Percentiles rank a stretch among this genome's conserved stretches.
These are phyloP conservation scores for Boletus tylopilopsis DNA, from an alignment of 768 basidiomycete genomes.

Conservation along the genomic window DNA sequence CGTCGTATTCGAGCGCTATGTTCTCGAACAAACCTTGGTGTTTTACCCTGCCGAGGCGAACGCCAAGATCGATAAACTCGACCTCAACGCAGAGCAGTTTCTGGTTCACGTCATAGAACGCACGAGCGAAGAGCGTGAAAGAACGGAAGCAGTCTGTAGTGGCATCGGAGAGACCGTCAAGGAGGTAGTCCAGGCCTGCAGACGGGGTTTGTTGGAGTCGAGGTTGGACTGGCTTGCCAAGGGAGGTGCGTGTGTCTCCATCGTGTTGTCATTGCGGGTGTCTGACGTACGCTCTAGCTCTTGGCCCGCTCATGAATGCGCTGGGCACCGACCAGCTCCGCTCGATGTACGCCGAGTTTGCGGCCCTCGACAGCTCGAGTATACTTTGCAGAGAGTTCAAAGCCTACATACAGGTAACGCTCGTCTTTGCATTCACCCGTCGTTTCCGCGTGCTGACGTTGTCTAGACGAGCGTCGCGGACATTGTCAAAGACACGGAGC, in stretches of 20 bases:
- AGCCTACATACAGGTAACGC: conserved; percentile 50
- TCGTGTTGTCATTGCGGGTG: conserved; percentile 27
- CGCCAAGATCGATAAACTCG: conserved; percentile 31
- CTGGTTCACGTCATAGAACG: conserved; percentile 45
- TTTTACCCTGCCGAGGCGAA: conserved; percentile 56
- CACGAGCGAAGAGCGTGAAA: conserved; percentile 54
- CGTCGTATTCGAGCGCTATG: conserved; percentile 51
- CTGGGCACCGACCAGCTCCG: conserved; percentile 42
- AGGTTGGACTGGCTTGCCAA: conserved; percentile 43
- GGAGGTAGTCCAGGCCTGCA: conserved; percentile 49
- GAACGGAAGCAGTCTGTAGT: conserved; percentile 47
- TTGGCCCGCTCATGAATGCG: conserved; percentile 48
- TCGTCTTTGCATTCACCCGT: background rate
- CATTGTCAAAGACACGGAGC: conserved; percentile 61
- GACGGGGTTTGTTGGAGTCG: conserved; percentile 46
- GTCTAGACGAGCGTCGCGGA: conserved; percentile 49
- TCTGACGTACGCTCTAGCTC: conserved; percentile 35
- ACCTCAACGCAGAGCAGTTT: conserved; percentile 45
- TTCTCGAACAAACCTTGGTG: conserved; percentile 44
- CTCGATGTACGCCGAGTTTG: conserved; percentile 59
- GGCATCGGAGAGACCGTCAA: conserved; percentile 45
- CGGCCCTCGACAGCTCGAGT: conserved; percentile 51
- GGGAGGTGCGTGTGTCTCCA: conserved; percentile 35
- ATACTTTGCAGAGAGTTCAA: conserved; percentile 61
- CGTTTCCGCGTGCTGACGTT: background rate